These are phyloP conservation scores for Aspergillus sp. DNA, from an alignment of 2,329 filamentous ascomycete species.

Conservation along the genomic window DNA sequence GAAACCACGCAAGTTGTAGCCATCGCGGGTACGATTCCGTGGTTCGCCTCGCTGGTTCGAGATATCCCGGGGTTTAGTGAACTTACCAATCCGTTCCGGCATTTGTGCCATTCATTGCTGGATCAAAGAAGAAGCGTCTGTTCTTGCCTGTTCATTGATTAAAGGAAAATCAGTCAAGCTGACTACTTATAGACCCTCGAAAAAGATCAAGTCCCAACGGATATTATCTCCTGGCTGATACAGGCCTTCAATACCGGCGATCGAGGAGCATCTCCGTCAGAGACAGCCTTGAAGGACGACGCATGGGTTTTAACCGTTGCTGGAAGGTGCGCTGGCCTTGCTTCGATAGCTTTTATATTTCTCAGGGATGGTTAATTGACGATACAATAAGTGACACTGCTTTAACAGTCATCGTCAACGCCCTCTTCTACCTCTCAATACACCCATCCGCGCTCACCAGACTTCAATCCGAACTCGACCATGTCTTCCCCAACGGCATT, in stretches of 20 bases:
- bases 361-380: too few relatives aligned
- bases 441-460: conserved; percentile 20
- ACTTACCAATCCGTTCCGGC: neutral
- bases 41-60: conserved; percentile 2
- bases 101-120: neutral
- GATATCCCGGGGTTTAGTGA: neutral
- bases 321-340: conserved; percentile 26
- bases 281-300: conserved; percentile 9
- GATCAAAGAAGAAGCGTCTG: too few relatives aligned
- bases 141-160: too few relatives aligned
- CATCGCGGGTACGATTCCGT: conserved; percentile 7
- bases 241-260: conserved; percentile 10
- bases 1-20: conserved; percentile 11
- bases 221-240: conserved; percentile 13
- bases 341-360: conserved; percentile 21
- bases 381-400: too few relatives aligned
- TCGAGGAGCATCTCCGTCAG: conserved; percentile 6
- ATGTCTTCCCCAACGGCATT: conserved; percentile 15
- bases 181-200: neutral
- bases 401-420: neutral
- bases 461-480: conserved; percentile 24
- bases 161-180: too few relatives aligned
- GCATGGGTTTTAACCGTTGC: conserved; percentile 9
- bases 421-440: conserved; percentile 28
- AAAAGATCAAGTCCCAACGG: conserved; percentile 6